These are phyloP conservation scores for Beta corolliflora DNA, from an alignment of 179 eudicot species.

Conservation along the genomic window DNA sequence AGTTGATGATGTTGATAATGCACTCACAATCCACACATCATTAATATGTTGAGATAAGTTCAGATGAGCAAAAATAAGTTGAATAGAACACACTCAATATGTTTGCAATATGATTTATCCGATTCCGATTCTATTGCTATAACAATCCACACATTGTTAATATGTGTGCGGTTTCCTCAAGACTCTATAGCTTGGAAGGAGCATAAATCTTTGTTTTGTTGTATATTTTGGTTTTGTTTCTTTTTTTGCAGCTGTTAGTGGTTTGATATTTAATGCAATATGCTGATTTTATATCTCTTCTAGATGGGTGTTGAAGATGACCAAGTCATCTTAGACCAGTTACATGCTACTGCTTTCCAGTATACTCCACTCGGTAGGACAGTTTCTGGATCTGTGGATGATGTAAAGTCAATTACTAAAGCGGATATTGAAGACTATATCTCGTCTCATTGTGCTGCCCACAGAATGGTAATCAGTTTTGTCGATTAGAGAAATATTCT, in stretches of 20 bases:
- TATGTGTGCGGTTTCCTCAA: too few relatives aligned
- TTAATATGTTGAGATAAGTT: too few relatives aligned
- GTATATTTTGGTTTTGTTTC: neutral
- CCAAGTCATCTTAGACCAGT: conserved; percentile 71
- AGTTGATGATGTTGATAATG: too few relatives aligned
- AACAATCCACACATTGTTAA: too few relatives aligned
- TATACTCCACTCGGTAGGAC: conserved; percentile 76
- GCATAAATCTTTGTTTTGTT: neutral
- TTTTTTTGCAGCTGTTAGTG: neutral
- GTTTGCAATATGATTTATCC: too few relatives aligned
- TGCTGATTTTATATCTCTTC: conserved; percentile 16
- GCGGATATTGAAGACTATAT: conserved; percentile 59
- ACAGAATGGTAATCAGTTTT: too few relatives aligned
- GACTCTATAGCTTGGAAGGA: neutral
- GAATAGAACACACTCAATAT: too few relatives aligned
- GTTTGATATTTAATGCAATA: neutral
- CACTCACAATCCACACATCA: too few relatives aligned
- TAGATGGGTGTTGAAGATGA: conserved; percentile 60
- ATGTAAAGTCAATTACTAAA: conserved; percentile 54
- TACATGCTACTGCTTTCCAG: conserved; percentile 91
- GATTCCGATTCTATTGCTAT: too few relatives aligned
- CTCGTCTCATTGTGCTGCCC: conserved; percentile 68
- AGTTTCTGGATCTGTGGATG: conserved; percentile 59
- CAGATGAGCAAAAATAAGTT: too few relatives aligned
- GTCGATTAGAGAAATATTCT: neutral